phyloP scores from a whole-genome alignment of 139 green algal species.

The Trebouxia sp. region DNA sequence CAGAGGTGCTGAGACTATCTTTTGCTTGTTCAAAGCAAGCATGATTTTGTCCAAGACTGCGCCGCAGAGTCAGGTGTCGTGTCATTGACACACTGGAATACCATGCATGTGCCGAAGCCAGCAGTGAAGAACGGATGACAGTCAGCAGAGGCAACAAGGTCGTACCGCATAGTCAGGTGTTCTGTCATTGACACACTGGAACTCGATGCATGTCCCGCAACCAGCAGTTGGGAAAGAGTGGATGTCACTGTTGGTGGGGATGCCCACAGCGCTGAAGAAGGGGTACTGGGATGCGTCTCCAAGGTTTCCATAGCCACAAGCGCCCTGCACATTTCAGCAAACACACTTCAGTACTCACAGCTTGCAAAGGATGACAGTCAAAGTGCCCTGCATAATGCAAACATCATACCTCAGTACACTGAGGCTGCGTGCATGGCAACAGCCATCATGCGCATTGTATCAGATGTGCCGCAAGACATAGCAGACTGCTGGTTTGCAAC shows the following conservation, averaged over 20 bases:
- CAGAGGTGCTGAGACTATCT: not conserved
- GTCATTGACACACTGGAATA: not conserved
- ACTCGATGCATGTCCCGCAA: constrained; percentile 9
- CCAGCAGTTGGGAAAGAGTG: not conserved
- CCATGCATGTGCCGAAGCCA: too few relatives aligned
- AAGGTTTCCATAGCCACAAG: constrained; percentile 22
- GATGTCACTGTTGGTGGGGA: not conserved
- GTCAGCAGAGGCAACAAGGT: too few relatives aligned
- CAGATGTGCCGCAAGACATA: too few relatives aligned
- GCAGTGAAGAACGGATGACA: too few relatives aligned
- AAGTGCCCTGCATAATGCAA: too few relatives aligned
- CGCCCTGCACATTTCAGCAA: not conserved
- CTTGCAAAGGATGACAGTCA: not conserved
- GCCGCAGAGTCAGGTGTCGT: not conserved
- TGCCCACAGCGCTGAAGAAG: not conserved
- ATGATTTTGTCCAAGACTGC: too few relatives aligned
- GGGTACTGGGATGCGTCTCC: not conserved
- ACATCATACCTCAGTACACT: too few relatives aligned
- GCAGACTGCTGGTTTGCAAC: too few relatives aligned
- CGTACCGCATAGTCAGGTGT: not conserved
- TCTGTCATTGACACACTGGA: constrained; percentile 13
- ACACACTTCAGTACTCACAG: too few relatives aligned
- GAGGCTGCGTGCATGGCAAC: too few relatives aligned
- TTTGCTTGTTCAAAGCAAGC: too few relatives aligned
- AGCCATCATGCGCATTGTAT: too few relatives aligned